Conservation (phyloP, 2,329 filamentous ascomycete genomes). For the Trichoderma atroviride region DNA sequence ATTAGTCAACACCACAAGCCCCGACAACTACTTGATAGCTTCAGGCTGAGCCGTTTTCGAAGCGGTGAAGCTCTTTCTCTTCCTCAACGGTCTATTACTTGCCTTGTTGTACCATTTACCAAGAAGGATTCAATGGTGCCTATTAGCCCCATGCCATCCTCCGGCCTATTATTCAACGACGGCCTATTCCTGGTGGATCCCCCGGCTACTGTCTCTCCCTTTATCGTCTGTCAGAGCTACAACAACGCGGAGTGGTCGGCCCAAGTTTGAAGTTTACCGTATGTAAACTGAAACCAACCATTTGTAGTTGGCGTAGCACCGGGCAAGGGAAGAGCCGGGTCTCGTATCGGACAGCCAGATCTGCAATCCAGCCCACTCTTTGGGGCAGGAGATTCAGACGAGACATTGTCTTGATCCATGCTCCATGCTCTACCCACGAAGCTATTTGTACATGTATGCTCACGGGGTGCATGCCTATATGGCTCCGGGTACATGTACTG, state of each 20-base stretch:
- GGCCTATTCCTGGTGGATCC: neutral
- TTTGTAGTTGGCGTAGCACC: neutral
- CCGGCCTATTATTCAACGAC: neutral
- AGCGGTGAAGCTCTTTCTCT: neutral
- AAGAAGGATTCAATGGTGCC: neutral
- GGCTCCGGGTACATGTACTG: neutral
- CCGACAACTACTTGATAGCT: neutral
- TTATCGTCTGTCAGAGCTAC: neutral
- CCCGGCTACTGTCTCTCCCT: neutral
- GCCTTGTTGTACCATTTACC: neutral
- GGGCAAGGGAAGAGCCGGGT: neutral
- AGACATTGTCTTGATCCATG: slow-evolving; percentile 3
- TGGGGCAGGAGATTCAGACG: slow-evolving; percentile 12
- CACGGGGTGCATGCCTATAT: neutral
- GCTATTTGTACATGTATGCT: neutral
- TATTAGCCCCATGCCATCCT: neutral
- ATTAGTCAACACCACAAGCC: neutral
- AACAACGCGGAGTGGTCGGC: neutral
- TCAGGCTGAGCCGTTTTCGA: neutral
- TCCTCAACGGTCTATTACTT: neutral
- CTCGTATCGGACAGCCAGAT: slow-evolving; percentile 13
- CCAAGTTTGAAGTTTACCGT: neutral
- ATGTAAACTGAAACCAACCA: neutral
- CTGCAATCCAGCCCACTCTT: neutral
- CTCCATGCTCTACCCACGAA: neutral